phyloP scores from a whole-genome alignment of 768 basidiomycete species.

The Tricholoma saponaceum region DNA sequence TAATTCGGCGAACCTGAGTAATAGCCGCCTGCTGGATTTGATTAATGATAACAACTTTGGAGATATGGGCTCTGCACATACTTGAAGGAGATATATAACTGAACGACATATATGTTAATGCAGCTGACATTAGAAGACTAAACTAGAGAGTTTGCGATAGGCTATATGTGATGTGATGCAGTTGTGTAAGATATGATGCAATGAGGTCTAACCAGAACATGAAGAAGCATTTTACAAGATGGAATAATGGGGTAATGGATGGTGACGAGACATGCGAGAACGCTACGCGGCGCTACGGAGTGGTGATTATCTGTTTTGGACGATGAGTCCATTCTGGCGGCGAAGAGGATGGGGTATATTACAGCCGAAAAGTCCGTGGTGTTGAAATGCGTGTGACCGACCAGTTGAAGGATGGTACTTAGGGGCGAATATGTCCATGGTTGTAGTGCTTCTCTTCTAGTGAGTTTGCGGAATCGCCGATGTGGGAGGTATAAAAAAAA shows the following conservation, averaged over 20 bases:
- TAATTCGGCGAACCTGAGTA: not conserved
- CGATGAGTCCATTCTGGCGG: constrained; percentile 9
- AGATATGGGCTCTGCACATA: not conserved
- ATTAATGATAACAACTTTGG: not conserved
- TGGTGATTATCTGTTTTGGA: constrained; percentile 6
- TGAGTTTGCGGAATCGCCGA: constrained; percentile 3
- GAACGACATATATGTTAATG: not conserved
- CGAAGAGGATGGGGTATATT: constrained; percentile 13
- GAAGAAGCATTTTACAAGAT: constrained; percentile 8
- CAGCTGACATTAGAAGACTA: constrained; percentile 1
- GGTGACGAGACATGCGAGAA: constrained; percentile 6
- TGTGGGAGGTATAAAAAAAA: constrained; percentile 1
- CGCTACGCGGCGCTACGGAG: not conserved
- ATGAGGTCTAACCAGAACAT: constrained; percentile 10
- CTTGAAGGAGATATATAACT: not conserved
- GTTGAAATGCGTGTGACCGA: constrained; percentile 22
- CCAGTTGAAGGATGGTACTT: constrained; percentile 13
- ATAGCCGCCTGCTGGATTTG: not conserved
- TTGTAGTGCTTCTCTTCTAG: not conserved
- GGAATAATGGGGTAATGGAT: constrained; percentile 5
- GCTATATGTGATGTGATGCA: not conserved
- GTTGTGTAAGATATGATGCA: constrained; percentile 7
- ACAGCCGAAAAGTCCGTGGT: constrained; percentile 20
- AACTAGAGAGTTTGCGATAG: constrained; percentile 2
- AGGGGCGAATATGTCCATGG: constrained; percentile 12